A percentile compares a stretch with the other conserved stretches of the same genome.
Conservation (phyloP, 2,329 filamentous ascomycete genomes). For the Fusarium pininemorale region DNA sequence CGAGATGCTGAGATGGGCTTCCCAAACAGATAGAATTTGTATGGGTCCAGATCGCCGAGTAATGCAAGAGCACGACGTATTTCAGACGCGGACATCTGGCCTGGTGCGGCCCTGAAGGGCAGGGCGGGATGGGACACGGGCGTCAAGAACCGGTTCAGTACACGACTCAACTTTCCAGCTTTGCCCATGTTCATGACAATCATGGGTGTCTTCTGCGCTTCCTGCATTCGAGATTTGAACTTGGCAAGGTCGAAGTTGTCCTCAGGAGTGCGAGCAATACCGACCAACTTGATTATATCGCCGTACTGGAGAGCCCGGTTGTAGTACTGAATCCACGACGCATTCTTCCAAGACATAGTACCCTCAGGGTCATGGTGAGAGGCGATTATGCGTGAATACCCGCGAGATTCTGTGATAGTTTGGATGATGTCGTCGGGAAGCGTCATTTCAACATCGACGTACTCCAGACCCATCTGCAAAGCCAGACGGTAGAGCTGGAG, state of each 20-base stretch:
- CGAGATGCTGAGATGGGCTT: conserved; percentile 83
- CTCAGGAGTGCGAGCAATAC: conserved; percentile 76
- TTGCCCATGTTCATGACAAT: conserved; percentile 97
- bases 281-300: conserved; percentile 94
- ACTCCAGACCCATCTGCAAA: conserved; percentile 86
- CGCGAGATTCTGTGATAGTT: conserved; percentile 71
- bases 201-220: conserved; percentile 80
- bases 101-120: conserved; percentile 93
- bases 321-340: conserved; percentile 91
- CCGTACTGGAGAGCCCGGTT: conserved; percentile 90
- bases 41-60: conserved; percentile 79
- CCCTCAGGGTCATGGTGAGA: conserved; percentile 92
- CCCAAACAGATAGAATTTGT: conserved; percentile 88
- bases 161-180: conserved; percentile 85
- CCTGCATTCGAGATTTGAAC: conserved; percentile 81
- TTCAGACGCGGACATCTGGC: conserved; percentile 89
- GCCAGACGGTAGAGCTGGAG: conserved; percentile 80
- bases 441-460: conserved; percentile 91
- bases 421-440: conserved; percentile 81
- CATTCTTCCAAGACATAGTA: conserved; percentile 85
- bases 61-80: conserved; percentile 82
- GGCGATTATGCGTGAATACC: conserved; percentile 84
- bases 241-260: conserved; percentile 87
- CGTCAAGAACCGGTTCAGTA: conserved; percentile 92
- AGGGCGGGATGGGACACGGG: conserved; percentile 89